A percentile compares a stretch with the other conserved stretches of the same genome.
These are phyloP conservation scores for Candida nemodendra DNA, from an alignment of 805 yeast genomes.

Conservation along the genomic window DNA sequence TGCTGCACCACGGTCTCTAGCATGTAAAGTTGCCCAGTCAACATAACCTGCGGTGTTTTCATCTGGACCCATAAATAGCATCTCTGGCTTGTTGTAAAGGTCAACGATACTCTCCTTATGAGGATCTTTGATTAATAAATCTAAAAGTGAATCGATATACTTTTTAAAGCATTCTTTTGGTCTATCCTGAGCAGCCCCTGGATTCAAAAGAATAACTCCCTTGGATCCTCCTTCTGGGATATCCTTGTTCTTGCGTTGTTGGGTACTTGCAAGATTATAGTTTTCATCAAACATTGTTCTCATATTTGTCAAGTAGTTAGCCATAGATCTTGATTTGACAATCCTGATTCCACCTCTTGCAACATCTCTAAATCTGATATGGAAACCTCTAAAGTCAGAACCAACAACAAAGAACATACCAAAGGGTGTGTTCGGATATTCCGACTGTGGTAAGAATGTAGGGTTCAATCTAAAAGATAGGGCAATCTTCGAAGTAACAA, in stretches of 20 bases:
- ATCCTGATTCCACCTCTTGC: conserved; percentile 98
- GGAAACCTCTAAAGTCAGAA: conserved; percentile 96
- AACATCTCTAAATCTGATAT: conserved; percentile 92
- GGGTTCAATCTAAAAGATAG: conserved; percentile 90
- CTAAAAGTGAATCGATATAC: conserved; percentile 88
- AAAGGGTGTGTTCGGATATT: conserved; percentile 89
- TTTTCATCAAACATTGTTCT: conserved; percentile 94
- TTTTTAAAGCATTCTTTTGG: conserved; percentile 86
- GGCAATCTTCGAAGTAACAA: conserved; percentile 91
- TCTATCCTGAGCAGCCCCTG: conserved; percentile 71
- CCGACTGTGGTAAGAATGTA: conserved; percentile 74
- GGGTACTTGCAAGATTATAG: conserved; percentile 92
- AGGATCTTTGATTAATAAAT: conserved; percentile 67
- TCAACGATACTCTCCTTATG: conserved; percentile 85
- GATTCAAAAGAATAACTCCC: conserved; percentile 84
- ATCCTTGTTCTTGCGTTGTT: conserved; percentile 95
- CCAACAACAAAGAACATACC: conserved; percentile 97
- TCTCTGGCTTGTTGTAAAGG: conserved; percentile 79
- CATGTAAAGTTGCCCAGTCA: conserved; percentile 97
- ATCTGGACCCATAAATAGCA: conserved; percentile 97
- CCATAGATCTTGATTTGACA: conserved; percentile 81
- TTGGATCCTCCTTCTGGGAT: conserved; percentile 99
- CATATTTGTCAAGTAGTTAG: conserved; percentile 80
- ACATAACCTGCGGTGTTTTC: conserved; percentile 96
- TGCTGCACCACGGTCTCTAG: conserved; percentile 86